phyloP scores from a whole-genome alignment of 179 eudicot genomes.

The Corrigiola litoralis region DNA sequence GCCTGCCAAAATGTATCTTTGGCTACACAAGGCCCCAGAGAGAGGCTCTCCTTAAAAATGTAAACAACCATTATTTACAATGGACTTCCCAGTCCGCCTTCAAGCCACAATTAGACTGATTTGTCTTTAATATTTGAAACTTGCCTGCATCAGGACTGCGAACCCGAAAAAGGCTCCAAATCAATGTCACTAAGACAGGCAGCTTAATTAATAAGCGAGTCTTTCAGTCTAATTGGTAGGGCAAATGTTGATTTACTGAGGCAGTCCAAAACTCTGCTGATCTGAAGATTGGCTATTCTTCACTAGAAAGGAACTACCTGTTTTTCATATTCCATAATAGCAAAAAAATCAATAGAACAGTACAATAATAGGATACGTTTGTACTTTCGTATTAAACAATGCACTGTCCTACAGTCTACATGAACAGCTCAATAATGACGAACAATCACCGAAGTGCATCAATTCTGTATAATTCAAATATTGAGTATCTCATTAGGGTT shows the following conservation, averaged over 20 bases:
- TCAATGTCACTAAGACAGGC: not conserved
- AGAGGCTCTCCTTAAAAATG: too few relatives aligned
- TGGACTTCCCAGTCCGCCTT: not conserved
- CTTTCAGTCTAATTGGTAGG: not conserved
- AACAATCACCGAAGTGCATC: not conserved
- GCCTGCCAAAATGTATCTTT: too few relatives aligned
- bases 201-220: not conserved
- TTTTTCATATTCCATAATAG: slow-evolving; percentile 3
- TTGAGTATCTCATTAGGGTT: too few relatives aligned
- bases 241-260: not conserved
- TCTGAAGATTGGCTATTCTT: slow-evolving; percentile 17
- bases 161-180: not conserved
- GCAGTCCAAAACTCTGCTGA: slow-evolving; percentile 11
- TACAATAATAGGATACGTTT: not conserved
- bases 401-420: not conserved
- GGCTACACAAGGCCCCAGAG: too few relatives aligned
- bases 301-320: slow-evolving; percentile 36
- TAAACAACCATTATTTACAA: not conserved
- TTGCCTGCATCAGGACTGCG: not conserved
- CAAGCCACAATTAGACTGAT: not conserved
- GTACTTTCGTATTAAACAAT: not conserved
- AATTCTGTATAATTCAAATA: too few relatives aligned
- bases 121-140: not conserved
- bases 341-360: not conserved
- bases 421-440: not conserved